Conservation (phyloP, 2,329 filamentous ascomycete genomes). For the Balansia obtecta region DNA sequence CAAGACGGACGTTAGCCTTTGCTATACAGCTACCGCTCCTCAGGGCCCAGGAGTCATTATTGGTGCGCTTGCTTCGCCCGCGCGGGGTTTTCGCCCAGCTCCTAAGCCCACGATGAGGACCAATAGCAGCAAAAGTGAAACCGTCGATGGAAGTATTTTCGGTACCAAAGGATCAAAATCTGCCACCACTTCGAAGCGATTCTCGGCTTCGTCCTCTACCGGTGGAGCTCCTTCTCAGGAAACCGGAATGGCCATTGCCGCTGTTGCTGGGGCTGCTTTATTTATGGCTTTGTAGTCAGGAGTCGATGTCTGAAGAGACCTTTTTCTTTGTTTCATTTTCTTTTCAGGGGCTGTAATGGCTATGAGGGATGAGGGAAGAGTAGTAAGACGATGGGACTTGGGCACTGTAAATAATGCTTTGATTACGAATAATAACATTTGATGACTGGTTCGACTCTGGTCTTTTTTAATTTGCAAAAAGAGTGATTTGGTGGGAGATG, state of each 20-base stretch:
- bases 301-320: background rate
- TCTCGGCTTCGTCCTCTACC: conserved; percentile 1
- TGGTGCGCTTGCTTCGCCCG: conserved; percentile 25
- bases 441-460: background rate
- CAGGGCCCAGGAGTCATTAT: conserved; percentile 30
- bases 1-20: conserved; percentile 27
- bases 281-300: conserved; percentile 15
- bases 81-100: conserved; percentile 12
- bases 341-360: background rate
- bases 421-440: background rate
- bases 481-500: no score
- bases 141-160: background rate
- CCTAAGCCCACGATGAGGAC: conserved; percentile 8
- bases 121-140: background rate
- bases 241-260: conserved; percentile 12
- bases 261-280: conserved; percentile 17
- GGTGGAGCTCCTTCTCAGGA: conserved; percentile 16
- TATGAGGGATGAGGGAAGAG: background rate
- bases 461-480: no score
- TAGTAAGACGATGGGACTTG: background rate
- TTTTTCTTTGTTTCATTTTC: background rate
- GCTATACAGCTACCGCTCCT: conserved; percentile 25
- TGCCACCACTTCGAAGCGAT: background rate
- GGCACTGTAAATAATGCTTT: background rate
- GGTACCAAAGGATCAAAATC: background rate